A percentile compares a stretch with the other conserved stretches of the same genome.
These are phyloP conservation scores for Cercospora sojina DNA, from an alignment of 2,329 filamentous ascomycete genomes.

Conservation along the genomic window DNA sequence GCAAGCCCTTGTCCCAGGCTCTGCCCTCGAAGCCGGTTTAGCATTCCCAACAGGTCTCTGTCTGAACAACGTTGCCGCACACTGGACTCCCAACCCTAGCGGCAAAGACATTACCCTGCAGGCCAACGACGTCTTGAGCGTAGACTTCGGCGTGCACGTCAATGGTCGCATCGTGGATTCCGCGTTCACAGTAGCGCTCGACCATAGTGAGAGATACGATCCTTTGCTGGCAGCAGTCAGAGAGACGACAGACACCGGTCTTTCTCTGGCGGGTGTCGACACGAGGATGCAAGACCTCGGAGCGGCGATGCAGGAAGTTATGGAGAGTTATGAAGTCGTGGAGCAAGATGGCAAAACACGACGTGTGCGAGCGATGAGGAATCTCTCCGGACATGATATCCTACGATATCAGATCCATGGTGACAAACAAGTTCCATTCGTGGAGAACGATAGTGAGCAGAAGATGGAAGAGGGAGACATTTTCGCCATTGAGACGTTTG, in stretches of 20 bases:
- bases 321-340: slow-evolving; percentile 90
- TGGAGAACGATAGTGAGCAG: slow-evolving; percentile 81
- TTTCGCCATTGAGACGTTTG: slow-evolving; percentile 95
- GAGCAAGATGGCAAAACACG: slow-evolving; percentile 70
- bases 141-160: slow-evolving; percentile 70
- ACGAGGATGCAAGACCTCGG: slow-evolving; percentile 85
- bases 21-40: slow-evolving; percentile 75
- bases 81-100: slow-evolving; percentile 83
- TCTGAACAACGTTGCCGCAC: slow-evolving; percentile 80
- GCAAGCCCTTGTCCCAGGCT: slow-evolving; percentile 72
- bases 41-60: slow-evolving; percentile 83
- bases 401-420: slow-evolving; percentile 87
- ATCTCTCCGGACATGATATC: slow-evolving; percentile 88
- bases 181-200: slow-evolving; percentile 68
- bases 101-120: slow-evolving; percentile 75
- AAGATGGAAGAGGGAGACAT: slow-evolving; percentile 98
- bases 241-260: slow-evolving; percentile 70
- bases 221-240: slow-evolving; percentile 65
- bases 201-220: slow-evolving; percentile 60
- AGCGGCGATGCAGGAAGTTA: slow-evolving; percentile 79
- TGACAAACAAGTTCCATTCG: slow-evolving; percentile 88
- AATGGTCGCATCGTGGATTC: slow-evolving; percentile 71
- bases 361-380: slow-evolving; percentile 80
- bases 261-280: slow-evolving; percentile 88
- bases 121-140: slow-evolving; percentile 69